Conservation (phyloP, 257 asterid genomes). For the Oldenlandia corymbosa region DNA sequence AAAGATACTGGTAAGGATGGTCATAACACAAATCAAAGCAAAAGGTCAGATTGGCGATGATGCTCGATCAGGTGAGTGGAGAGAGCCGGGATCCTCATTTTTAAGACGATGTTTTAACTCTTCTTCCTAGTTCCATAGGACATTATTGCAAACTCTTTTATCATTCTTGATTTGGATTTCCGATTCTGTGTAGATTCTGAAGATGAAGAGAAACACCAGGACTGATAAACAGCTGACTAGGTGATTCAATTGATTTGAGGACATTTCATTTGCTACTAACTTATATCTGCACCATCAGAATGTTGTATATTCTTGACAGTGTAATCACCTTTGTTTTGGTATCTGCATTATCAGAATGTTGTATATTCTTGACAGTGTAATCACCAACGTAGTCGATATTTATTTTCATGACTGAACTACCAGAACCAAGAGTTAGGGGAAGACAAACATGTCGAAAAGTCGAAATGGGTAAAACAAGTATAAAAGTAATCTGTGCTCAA, state of each 20-base stretch:
- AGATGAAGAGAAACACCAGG: constrained; percentile 22
- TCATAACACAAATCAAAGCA: constrained; percentile 19
- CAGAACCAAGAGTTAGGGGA: too few species aligned
- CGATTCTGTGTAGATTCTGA: constrained; percentile 23
- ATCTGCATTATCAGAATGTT: background rate
- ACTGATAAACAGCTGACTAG: constrained; percentile 10
- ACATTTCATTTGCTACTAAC: background rate
- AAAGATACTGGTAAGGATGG: constrained; percentile 18
- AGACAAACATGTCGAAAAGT: too few species aligned
- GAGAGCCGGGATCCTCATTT: background rate
- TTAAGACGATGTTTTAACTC: too few species aligned
- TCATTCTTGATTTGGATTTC: background rate
- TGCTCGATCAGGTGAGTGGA: constrained; percentile 31
- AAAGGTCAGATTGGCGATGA: constrained; percentile 27
- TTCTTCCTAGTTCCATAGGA: background rate
- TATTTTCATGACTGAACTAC: background rate
- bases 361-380: background rate
- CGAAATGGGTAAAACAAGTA: background rate
- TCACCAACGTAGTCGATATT: background rate
- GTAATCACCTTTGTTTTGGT: too few species aligned
- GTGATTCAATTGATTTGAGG: background rate
- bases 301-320: background rate
- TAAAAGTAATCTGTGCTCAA: background rate
- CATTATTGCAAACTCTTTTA: background rate
- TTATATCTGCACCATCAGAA: background rate